Percentiles rank a stretch among this genome's conserved stretches.
These are phyloP conservation scores for Penstemon davidsonii DNA, from an alignment of 257 asterid genomes.

Conservation along the genomic window DNA sequence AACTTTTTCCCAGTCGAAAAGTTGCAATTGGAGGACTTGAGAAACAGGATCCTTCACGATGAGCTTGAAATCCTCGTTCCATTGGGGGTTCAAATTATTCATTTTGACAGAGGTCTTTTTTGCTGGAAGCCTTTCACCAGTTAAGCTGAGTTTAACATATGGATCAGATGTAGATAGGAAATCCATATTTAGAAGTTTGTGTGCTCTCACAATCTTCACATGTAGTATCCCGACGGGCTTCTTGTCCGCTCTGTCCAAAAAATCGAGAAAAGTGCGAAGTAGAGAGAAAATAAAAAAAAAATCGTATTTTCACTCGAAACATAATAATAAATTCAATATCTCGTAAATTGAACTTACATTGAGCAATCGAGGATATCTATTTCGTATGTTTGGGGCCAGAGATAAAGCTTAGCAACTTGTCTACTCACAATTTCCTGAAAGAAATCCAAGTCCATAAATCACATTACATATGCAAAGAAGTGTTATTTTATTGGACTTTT, in stretches of 20 bases:
- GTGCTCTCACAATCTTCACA: constrained; percentile 69
- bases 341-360: constrained; percentile 46
- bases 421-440: constrained; percentile 60
- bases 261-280: background rate
- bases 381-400: constrained; percentile 72
- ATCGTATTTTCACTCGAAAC: background rate
- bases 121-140: constrained; percentile 59
- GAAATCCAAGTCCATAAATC: constrained; percentile 9
- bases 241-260: constrained; percentile 53
- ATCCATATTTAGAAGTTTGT: constrained; percentile 63
- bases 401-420: constrained; percentile 58
- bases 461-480: background rate
- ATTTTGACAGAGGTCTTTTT: constrained; percentile 67
- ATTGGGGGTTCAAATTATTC: constrained; percentile 71
- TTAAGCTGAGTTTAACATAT: constrained; percentile 70
- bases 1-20: constrained; percentile 90
- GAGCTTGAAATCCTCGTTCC: constrained; percentile 79
- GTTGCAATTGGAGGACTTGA: constrained; percentile 61
- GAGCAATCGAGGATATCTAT: constrained; percentile 69
- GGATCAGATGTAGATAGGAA: constrained; percentile 74
- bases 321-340: constrained; percentile 1
- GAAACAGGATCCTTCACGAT: constrained; percentile 68
- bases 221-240: constrained; percentile 87
- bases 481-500: no score
- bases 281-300: background rate